phyloP scores from a whole-genome alignment of 768 basidiomycete genomes.

The Suillus fuscotomentosus region DNA sequence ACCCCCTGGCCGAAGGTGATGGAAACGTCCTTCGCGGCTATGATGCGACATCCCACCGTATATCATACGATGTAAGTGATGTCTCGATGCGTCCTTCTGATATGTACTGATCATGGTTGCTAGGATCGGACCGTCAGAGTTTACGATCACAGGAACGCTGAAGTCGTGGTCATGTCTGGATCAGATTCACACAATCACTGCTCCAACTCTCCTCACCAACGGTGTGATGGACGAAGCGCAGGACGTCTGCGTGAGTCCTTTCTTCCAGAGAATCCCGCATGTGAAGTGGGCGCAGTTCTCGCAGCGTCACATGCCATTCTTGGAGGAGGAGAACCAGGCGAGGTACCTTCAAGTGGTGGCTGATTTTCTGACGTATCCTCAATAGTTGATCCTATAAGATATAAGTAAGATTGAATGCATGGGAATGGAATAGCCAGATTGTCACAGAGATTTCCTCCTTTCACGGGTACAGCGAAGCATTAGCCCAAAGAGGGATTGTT shows the following conservation, averaged over 20 bases:
- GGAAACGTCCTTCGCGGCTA: conserved; percentile 13
- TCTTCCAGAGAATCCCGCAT: conserved; percentile 24
- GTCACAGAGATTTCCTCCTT: neutral
- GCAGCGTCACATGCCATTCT: conserved; percentile 40
- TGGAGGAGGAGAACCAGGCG: conserved; percentile 32
- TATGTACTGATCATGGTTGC: neutral
- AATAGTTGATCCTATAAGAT: neutral
- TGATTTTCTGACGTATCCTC: conserved; percentile 27
- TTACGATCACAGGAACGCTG: conserved; percentile 34
- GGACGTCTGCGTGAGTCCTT: conserved; percentile 29
- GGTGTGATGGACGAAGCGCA: conserved; percentile 31
- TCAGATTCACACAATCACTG: conserved; percentile 32
- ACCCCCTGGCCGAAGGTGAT: conserved; percentile 30
- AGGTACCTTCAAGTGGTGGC: conserved; percentile 36
- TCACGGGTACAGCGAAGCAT: neutral
- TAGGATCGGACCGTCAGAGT: conserved; percentile 24
- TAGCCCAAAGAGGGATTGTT: neutral
- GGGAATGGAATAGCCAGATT: neutral
- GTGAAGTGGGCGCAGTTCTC: conserved; percentile 28
- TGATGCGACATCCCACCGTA: conserved; percentile 16
- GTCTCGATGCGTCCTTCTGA: conserved; percentile 1
- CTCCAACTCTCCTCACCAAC: conserved; percentile 36
- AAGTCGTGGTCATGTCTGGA: conserved; percentile 43
- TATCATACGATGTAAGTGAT: conserved; percentile 16
- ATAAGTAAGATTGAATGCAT: neutral